Conservation (phyloP, 176 grass and related monocot species). For the Panicum miliaceum region DNA sequence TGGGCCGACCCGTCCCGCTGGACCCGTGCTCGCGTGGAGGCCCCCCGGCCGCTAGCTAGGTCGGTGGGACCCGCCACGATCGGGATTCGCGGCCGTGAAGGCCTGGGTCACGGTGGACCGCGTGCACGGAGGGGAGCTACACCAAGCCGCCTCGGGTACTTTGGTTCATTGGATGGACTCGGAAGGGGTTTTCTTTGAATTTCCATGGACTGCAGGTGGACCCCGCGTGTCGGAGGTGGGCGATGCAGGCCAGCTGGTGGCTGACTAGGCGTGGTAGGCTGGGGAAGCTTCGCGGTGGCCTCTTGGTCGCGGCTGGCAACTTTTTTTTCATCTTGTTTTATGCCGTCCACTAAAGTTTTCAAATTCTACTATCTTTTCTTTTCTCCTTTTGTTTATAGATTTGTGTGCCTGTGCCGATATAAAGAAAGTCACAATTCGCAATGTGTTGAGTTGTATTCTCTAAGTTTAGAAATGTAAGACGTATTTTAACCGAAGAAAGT, state of each 20-base stretch:
- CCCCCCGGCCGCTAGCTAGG: background rate
- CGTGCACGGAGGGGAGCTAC: background rate
- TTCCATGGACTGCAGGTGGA: slow-evolving; percentile 25
- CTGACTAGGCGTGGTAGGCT: slow-evolving; percentile 33
- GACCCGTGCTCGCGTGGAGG: slow-evolving; percentile 9
- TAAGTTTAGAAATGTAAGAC: too few species aligned
- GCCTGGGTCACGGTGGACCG: slow-evolving; percentile 8
- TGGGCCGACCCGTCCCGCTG: background rate
- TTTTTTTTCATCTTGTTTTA: background rate
- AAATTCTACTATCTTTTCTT: background rate
- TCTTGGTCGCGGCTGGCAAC: background rate
- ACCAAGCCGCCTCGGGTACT: background rate
- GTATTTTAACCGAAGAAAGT: too few species aligned
- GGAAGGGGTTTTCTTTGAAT: background rate
- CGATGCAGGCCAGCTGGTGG: background rate
- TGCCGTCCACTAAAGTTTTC: background rate
- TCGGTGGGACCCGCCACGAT: background rate
- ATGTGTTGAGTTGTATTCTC: background rate
- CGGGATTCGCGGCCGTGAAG: slow-evolving; percentile 2
- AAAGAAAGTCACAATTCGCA: background rate
- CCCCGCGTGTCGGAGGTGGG: background rate
- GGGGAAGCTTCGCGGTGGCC: slow-evolving; percentile 32
- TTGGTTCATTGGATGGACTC: too few species aligned
- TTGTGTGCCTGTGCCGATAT: background rate
- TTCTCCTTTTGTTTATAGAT: background rate